Conservation (phyloP, 192 early-diverging fungal species). For the Oehlia diaphana region DNA sequence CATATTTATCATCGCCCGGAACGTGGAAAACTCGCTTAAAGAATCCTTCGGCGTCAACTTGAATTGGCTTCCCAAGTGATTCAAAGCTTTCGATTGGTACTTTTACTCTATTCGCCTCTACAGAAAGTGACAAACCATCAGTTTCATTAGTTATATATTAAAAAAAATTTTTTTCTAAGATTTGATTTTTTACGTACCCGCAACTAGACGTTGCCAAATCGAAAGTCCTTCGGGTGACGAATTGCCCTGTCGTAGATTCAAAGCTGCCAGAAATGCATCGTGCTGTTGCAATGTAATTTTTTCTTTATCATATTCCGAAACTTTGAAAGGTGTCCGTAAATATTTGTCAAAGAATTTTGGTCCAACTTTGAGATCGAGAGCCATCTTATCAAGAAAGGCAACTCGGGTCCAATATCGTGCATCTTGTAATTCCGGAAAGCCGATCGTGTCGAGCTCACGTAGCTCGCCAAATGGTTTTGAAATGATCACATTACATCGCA, state of each 20-base stretch:
- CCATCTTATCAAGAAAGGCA: slow-evolving; percentile 31
- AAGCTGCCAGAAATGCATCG: slow-evolving; percentile 27
- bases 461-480: slow-evolving; percentile 44
- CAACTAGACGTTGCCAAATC: neutral
- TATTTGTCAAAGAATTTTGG: slow-evolving; percentile 39
- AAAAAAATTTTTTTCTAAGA: too few relatives aligned
- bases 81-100: slow-evolving; percentile 38
- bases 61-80: slow-evolving; percentile 36
- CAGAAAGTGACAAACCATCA: neutral
- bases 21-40: slow-evolving; percentile 61
- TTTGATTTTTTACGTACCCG: neutral
- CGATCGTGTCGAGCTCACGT: slow-evolving; percentile 41
- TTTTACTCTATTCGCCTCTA: slow-evolving; percentile 31
- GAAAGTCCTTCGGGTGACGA: neutral
- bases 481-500: slow-evolving; percentile 36
- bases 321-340: slow-evolving; percentile 36
- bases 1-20: slow-evolving; percentile 40
- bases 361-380: slow-evolving; percentile 32
- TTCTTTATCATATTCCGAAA: slow-evolving; percentile 29
- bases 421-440: slow-evolving; percentile 40
- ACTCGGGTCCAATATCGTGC: slow-evolving; percentile 38
- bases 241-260: slow-evolving; percentile 26
- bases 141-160: too few relatives aligned
- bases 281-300: slow-evolving; percentile 31
- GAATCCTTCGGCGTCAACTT: slow-evolving; percentile 53